Evolutionary conservation across 352 stramenopile genomes (phyloP).

Genomic region (Hyaloperonospora brassicae): DNA sequence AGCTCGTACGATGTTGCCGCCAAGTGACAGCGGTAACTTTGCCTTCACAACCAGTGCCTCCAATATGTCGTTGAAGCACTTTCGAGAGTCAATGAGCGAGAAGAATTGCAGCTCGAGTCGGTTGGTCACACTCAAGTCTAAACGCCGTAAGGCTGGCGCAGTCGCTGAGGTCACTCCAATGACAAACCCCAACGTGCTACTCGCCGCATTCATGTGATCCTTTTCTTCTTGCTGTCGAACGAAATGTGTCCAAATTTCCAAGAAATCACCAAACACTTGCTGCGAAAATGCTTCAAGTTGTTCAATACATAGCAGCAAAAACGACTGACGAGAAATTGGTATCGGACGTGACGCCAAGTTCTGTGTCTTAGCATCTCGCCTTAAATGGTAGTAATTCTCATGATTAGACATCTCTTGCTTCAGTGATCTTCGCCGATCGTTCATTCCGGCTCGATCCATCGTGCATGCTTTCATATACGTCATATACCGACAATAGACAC

Average conservation of each 20-base stretch:
- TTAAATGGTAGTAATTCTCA: slow-evolving; percentile 33
- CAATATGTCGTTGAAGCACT: slow-evolving; percentile 67
- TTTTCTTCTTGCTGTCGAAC: slow-evolving; percentile 17
- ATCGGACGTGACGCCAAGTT: not conserved
- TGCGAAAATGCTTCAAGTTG: slow-evolving; percentile 59
- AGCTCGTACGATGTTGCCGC: slow-evolving; percentile 37
- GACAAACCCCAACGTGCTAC: slow-evolving; percentile 43
- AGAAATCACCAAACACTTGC: slow-evolving; percentile 53
- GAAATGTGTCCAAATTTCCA: slow-evolving; percentile 65
- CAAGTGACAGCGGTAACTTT: slow-evolving; percentile 48
- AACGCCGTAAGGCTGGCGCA: slow-evolving; percentile 54
- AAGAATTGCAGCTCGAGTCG: slow-evolving; percentile 72
- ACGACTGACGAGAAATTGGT: slow-evolving; percentile 23
- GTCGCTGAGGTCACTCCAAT: slow-evolving; percentile 60
- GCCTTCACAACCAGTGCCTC: slow-evolving; percentile 60
- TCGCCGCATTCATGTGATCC: not conserved
- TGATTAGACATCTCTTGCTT: slow-evolving; percentile 20
- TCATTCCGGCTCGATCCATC: slow-evolving; percentile 5
- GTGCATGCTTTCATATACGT: slow-evolving; percentile 18
- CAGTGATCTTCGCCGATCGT: slow-evolving; percentile 18
- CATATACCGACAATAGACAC: slow-evolving; percentile 27
- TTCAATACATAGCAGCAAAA: slow-evolving; percentile 66
- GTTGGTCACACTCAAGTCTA: slow-evolving; percentile 46
- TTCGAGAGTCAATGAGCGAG: slow-evolving; percentile 62
- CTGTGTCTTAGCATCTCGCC: slow-evolving; percentile 4